Conservation (phyloP, 345 rosid genomes). For the Durio zibethinus region DNA sequence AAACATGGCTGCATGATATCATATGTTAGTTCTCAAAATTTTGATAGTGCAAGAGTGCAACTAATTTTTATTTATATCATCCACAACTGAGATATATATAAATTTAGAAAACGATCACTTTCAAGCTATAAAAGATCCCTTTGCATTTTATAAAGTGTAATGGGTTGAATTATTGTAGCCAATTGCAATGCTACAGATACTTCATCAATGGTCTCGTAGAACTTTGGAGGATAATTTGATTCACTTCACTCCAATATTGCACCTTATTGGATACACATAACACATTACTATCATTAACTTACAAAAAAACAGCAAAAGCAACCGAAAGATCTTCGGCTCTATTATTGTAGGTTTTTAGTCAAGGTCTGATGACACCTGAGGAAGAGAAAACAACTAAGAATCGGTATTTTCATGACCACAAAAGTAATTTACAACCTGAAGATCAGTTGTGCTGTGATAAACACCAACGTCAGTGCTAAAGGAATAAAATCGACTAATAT, state of each 20-base stretch:
- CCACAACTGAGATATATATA: not conserved
- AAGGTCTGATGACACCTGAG: not conserved
- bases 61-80: not conserved
- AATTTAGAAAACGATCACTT: not conserved
- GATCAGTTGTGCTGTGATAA: not conserved
- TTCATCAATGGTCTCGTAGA: not conserved
- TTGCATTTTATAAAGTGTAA: not conserved
- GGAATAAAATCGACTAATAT: not conserved
- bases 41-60: not conserved
- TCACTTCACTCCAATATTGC: not conserved
- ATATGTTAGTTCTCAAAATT: not conserved
- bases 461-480: not conserved
- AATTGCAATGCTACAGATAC: constrained; percentile 1
- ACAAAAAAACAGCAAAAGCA: not conserved
- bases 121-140: not conserved
- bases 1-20: not conserved
- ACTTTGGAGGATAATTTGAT: not conserved
- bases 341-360: not conserved
- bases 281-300: not conserved
- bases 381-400: not conserved
- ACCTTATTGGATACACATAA: not conserved
- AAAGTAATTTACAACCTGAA: not conserved
- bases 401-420: not conserved
- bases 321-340: not conserved
- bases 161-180: constrained; percentile 2